phyloP scores from a whole-genome alignment of 2,329 filamentous ascomycete species.

The Fusarium temperatum region DNA sequence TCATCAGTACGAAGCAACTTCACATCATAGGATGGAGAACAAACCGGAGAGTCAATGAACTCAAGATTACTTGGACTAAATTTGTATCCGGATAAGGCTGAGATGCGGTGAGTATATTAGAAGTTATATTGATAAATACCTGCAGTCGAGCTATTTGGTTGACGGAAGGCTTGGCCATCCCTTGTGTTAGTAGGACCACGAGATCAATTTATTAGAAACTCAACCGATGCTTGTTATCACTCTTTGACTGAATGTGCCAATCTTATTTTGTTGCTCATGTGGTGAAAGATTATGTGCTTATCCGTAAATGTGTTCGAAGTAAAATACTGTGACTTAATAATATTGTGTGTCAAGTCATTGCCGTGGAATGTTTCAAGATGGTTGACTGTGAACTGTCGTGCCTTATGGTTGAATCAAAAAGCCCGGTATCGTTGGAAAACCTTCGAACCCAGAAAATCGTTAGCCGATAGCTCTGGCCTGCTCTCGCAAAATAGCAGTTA shows the following conservation, averaged over 20 bases:
- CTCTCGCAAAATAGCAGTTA: not conserved
- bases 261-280: not conserved
- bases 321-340: not conserved
- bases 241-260: not conserved
- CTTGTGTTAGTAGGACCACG: not conserved
- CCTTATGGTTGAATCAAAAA: not conserved
- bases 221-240: not conserved
- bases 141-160: not conserved
- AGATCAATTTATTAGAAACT: not conserved
- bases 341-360: not conserved
- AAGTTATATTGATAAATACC: too few species aligned
- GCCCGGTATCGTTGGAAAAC: too few species aligned
- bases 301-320: too few species aligned
- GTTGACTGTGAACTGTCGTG: too few species aligned
- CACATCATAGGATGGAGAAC: not conserved
- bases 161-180: not conserved
- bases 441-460: not conserved
- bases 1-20: not conserved
- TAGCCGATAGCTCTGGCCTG: not conserved
- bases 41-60: not conserved
- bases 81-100: rapidly evolving
- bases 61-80: not conserved
- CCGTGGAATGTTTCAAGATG: not conserved
- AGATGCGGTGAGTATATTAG: not conserved
- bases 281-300: too few species aligned